Conservation (phyloP, 139 green algal species). For the Coccomyxa sp. region DNA sequence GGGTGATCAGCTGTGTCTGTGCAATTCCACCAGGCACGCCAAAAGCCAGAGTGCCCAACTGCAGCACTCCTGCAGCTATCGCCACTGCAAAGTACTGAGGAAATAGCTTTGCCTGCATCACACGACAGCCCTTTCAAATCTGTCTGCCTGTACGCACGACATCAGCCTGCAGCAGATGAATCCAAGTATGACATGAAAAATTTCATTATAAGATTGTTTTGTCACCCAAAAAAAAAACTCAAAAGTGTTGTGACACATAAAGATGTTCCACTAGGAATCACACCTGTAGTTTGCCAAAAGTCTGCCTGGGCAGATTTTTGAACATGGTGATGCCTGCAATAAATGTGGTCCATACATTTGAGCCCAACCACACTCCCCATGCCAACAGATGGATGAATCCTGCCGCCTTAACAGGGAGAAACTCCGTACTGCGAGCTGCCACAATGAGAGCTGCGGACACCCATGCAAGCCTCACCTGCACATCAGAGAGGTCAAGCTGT, state of each 20-base stretch:
- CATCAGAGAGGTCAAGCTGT: neutral
- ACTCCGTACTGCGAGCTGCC: slow-evolving; percentile 10
- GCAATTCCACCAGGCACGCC: neutral
- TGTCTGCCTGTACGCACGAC: neutral
- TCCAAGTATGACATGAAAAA: no score
- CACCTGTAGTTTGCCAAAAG: no score
- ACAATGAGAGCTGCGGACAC: slow-evolving; percentile 16
- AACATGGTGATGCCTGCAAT: slow-evolving; percentile 55
- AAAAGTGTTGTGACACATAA: no score
- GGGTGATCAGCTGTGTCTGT: slow-evolving; percentile 5
- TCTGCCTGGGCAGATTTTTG: slow-evolving; percentile 60
- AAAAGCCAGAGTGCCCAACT: slow-evolving; percentile 25
- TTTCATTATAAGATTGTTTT: no score
- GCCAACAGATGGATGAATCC: slow-evolving; percentile 40
- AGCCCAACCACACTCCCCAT: slow-evolving; percentile 32
- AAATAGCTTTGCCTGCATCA: slow-evolving; percentile 60
- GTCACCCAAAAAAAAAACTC: no score
- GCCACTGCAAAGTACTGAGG: slow-evolving; percentile 41
- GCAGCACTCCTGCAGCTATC: neutral
- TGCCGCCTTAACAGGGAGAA: slow-evolving; percentile 12
- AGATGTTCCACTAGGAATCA: no score
- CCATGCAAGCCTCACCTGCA: slow-evolving; percentile 18
- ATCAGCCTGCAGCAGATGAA: neutral
- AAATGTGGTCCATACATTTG: slow-evolving; percentile 40
- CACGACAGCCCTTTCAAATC: slow-evolving; percentile 35